phyloP scores from a whole-genome alignment of 352 stramenopile species.

The Pythium rishiriense region DNA sequence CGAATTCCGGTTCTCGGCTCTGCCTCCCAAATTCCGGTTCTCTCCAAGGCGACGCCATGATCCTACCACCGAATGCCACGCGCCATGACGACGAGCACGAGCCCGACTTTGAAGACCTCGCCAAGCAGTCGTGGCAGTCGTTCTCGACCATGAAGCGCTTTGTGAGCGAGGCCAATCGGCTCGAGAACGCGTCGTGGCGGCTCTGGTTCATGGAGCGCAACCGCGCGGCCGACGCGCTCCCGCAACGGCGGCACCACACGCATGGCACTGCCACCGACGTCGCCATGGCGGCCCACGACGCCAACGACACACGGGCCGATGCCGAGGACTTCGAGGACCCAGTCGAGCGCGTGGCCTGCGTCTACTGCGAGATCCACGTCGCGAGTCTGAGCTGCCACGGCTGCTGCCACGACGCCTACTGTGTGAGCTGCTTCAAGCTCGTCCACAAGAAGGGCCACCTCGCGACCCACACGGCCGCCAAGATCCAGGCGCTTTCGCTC shows the following conservation, averaged over 20 bases:
- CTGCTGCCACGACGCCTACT: constrained; percentile 87
- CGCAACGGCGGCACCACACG: not conserved
- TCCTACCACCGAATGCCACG: constrained; percentile 2
- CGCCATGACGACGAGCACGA: not conserved
- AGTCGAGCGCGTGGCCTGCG: constrained; percentile 36
- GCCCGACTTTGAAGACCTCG: constrained; percentile 59
- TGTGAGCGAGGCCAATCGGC: constrained; percentile 70
- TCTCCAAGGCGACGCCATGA: not conserved
- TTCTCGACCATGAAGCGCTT: constrained; percentile 89
- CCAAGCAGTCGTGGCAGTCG: constrained; percentile 86
- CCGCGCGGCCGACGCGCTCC: constrained; percentile 5
- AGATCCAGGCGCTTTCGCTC: constrained; percentile 35
- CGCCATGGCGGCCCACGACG: not conserved
- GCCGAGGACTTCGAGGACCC: constrained; percentile 30
- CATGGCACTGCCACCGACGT: not conserved
- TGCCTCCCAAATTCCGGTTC: not conserved
- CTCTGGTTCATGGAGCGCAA: constrained; percentile 76
- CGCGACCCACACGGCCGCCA: constrained; percentile 76
- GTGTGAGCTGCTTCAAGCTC: constrained; percentile 86
- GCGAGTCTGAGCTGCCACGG: constrained; percentile 78
- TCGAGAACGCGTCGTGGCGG: constrained; percentile 85
- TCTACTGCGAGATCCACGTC: constrained; percentile 79
- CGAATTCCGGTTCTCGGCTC: not conserved
- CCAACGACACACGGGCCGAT: constrained; percentile 6
- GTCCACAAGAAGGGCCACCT: constrained; percentile 87